Conservation (phyloP, 2,329 filamentous ascomycete species). For the Tolypocladium amazonense region DNA sequence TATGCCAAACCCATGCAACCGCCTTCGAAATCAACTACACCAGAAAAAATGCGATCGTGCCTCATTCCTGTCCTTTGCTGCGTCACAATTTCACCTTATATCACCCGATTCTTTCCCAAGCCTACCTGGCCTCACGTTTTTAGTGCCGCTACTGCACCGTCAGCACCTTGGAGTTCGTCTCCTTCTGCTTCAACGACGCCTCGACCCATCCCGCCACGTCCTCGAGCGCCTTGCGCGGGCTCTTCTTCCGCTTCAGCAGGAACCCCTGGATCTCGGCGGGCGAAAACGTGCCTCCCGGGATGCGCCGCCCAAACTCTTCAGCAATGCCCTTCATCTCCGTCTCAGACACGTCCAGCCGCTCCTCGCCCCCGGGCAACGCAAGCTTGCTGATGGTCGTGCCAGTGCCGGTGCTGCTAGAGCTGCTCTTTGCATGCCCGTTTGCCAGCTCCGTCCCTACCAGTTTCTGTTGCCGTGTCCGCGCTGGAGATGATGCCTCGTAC, state of each 20-base stretch:
- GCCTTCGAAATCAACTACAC: background rate
- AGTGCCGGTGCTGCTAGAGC: background rate
- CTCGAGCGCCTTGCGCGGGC: slow-evolving; percentile 40
- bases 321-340: slow-evolving; percentile 35
- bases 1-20: background rate
- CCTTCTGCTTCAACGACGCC: slow-evolving; percentile 39
- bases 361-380: slow-evolving; percentile 4
- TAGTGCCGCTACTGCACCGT: slow-evolving; percentile 29
- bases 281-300: slow-evolving; percentile 42
- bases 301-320: slow-evolving; percentile 35
- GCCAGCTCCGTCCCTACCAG: background rate
- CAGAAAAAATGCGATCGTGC: background rate
- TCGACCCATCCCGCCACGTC: slow-evolving; percentile 45
- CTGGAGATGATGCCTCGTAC: slow-evolving; percentile 35
- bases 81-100: too few relatives aligned
- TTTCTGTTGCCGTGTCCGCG: slow-evolving; percentile 2
- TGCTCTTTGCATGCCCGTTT: slow-evolving; percentile 2
- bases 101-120: background rate
- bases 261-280: slow-evolving; percentile 58
- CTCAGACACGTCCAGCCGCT: slow-evolving; percentile 20
- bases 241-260: slow-evolving; percentile 50
- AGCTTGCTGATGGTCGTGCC: slow-evolving; percentile 1
- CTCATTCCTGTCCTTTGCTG: background rate
- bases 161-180: slow-evolving; percentile 33
- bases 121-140: background rate